Evolutionary conservation across 257 asterid genomes (phyloP), one percentile per base, ranked within the genome.

Genomic region (Solanum rostratum): DNA sequence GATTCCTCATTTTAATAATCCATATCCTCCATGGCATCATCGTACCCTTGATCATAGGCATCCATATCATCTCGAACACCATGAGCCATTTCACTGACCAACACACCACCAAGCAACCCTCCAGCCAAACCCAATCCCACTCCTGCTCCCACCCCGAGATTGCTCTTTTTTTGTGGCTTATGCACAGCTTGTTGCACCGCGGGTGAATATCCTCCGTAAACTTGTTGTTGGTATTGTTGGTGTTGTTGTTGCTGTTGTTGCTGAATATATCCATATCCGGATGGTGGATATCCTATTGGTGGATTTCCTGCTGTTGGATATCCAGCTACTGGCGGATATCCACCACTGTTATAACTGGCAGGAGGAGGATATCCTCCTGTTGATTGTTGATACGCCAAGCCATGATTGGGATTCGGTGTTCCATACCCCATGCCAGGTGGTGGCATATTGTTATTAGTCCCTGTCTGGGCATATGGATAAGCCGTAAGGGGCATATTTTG

Each of bases 21-120:
- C 82, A 76, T 76, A 50, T 49, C 63, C 6, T 27, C 82, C 63
- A 50, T 50, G 82, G 82, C 82, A 50, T 76, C 82, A 20, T 63
- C 90, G 59, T 86, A 88, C 2, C 92, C 92, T 29, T 45, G 90
- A 65, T 79, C 81, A 83, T 88, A 90, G 19, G 89, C 91, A 55
- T 84, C 87, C 86, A 83, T 82, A 45, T 89, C 90, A 53, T 89
- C 88, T 76, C 87, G 90, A 4, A 86, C 83, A 4, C 94, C 95
- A 76, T 45, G 27, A 50, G 18, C 41, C 82, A 76, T 50, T 50
- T 76, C 82, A 50, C 63, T 62, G 8, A 50, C 62, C 82, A 78
- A 50, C 63, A 78, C 29, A 27, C 82, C 82, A 78, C 82, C 82
- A 50, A 78, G 82, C 63, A 78, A 50, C 11, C 82, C 82, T 24